Evolutionary conservation across 495 filamentous ascomycete species (phyloP).

Genomic region (Daldinia loculata): DNA sequence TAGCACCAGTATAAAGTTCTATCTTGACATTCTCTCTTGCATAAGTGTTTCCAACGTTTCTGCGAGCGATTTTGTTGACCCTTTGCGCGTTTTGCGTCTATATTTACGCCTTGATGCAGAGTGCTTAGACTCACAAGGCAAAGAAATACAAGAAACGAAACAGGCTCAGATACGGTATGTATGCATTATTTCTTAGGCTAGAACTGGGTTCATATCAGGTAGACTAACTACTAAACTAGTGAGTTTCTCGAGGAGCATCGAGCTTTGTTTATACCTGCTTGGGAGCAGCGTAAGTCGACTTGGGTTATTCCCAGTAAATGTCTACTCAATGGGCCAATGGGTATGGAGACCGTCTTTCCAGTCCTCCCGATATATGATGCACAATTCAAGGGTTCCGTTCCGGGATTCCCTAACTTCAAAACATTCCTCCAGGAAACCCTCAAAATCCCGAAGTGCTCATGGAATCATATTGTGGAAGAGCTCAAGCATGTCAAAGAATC

Average conservation of each 20-base stretch:
- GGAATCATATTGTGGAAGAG: constrained; percentile 34
- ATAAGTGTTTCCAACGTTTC: too few relatives aligned
- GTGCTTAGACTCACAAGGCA: background rate
- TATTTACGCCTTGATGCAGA: constrained; percentile 28
- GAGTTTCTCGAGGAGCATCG: background rate
- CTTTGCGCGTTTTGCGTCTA: constrained; percentile 13
- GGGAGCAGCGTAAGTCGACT: background rate
- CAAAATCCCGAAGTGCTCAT: constrained; percentile 27
- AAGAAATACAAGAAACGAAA: background rate
- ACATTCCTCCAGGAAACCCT: constrained; percentile 39
- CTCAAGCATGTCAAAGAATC: constrained; percentile 19
- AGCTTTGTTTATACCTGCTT: background rate
- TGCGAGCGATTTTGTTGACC: too few relatives aligned
- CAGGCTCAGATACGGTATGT: constrained; percentile 13
- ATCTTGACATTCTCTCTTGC: constrained; percentile 24
- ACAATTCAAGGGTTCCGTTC: background rate
- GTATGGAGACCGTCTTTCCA: constrained; percentile 13
- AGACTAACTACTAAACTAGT: background rate
- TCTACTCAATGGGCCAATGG: constrained; percentile 26
- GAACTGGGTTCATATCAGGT: background rate
- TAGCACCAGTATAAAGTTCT: constrained; percentile 8
- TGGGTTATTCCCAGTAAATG: constrained; percentile 15
- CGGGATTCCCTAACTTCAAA: constrained; percentile 8
- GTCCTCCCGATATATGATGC: constrained; percentile 13
- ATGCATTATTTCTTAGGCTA: background rate